Evolutionary conservation across 2,329 filamentous ascomycete genomes (phyloP).

Genomic region (Trichoderma sp.): DNA sequence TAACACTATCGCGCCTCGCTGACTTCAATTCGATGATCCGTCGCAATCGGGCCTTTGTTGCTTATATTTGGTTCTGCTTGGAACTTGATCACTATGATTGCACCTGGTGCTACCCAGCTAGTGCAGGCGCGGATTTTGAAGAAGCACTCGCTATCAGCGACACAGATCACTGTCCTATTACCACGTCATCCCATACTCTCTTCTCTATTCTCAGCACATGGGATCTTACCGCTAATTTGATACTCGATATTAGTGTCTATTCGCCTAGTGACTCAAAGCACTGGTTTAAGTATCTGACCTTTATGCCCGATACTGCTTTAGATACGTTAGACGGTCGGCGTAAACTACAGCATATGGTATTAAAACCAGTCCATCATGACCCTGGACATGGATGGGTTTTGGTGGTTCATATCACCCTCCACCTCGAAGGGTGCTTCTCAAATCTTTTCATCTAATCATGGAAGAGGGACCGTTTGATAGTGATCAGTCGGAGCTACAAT

Average conservation of each 20-base stretch:
- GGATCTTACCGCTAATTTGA: slow-evolving; percentile 28
- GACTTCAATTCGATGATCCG: slow-evolving; percentile 29
- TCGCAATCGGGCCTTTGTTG: slow-evolving; percentile 30
- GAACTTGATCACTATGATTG: slow-evolving; percentile 26
- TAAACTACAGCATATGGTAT: neutral
- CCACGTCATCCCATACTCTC: slow-evolving; percentile 27
- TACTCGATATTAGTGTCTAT: slow-evolving; percentile 35
- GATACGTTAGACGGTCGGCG: neutral
- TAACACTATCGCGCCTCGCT: slow-evolving; percentile 30
- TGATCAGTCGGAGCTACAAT: slow-evolving; percentile 13
- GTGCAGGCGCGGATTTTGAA: neutral
- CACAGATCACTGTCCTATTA: slow-evolving; percentile 21
- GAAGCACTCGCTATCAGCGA: slow-evolving; percentile 9
- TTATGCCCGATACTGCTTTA: slow-evolving; percentile 18
- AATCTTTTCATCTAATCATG: slow-evolving; percentile 28
- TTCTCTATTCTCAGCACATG: slow-evolving; percentile 32
- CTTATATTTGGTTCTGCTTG: slow-evolving; percentile 26
- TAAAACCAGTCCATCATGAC: neutral
- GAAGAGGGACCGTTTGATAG: slow-evolving; percentile 17
- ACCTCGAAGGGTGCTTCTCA: neutral
- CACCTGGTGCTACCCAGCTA: neutral
- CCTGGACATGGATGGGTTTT: slow-evolving; percentile 11
- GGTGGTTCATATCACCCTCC: slow-evolving; percentile 17
- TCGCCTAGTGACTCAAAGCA: slow-evolving; percentile 34
- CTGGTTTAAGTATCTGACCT: slow-evolving; percentile 30